A percentile compares a stretch with the other conserved stretches of the same genome.
Evolutionary conservation across 1,139 yeast species (phyloP).

Genomic region (Hyphopichia wangnamkhiaoensis): DNA sequence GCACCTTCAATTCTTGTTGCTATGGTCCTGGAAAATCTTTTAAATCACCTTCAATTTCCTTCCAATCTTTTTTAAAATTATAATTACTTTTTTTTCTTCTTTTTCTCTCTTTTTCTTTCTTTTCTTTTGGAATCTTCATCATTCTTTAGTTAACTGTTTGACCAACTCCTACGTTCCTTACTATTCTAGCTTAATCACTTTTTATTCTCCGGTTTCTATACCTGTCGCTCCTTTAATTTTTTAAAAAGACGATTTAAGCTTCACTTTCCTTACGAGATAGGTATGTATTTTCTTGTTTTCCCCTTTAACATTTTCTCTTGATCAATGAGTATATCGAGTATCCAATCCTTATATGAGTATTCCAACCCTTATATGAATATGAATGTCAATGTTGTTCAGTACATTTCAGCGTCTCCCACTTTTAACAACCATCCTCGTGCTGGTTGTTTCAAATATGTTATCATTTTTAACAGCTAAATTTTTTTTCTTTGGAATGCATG

Average conservation of each 20-base stretch:
- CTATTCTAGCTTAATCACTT: not conserved
- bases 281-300: constrained; percentile 1
- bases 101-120: not conserved
- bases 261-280: not conserved
- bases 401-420: not conserved
- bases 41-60: constrained; percentile 2
- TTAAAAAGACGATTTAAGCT: constrained; percentile 6
- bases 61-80: not conserved
- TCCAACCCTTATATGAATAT: too few species aligned
- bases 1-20: not conserved
- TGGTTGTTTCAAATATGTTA: too few species aligned
- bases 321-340: not conserved
- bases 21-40: not conserved
- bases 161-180: constrained; percentile 3
- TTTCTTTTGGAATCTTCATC: not conserved
- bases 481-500: too few species aligned
- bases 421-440: too few species aligned
- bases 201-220: constrained; percentile 11
- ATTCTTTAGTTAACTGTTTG: constrained; percentile 1
- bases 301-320: not conserved
- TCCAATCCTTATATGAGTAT: too few species aligned
- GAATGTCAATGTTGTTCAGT: too few species aligned
- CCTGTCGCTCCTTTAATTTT: constrained; percentile 15
- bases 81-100: not conserved
- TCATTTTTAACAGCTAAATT: too few species aligned